These are phyloP conservation scores for Syncephalis fuscata DNA, from an alignment of 371 early-diverging fungal genomes.

Conservation along the genomic window DNA sequence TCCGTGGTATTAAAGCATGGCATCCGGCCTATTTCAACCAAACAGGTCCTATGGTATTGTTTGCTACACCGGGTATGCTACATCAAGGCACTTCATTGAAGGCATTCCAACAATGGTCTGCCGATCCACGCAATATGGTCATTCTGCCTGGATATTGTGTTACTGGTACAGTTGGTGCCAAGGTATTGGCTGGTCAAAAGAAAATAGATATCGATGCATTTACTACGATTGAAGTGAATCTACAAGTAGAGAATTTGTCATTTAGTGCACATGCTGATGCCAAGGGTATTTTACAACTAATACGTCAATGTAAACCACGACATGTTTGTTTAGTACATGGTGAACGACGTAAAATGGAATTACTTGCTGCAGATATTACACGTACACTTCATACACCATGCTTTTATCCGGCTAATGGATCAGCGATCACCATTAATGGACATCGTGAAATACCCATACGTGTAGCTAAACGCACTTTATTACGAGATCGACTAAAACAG, in stretches of 20 bases:
- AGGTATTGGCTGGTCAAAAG: constrained; percentile 82
- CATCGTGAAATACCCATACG: too few relatives aligned
- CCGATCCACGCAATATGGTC: constrained; percentile 78
- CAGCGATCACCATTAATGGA: constrained; percentile 36
- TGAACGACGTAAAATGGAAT: constrained; percentile 81
- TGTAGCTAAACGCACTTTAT: too few relatives aligned
- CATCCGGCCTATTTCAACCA: constrained; percentile 42
- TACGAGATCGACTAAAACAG: too few relatives aligned
- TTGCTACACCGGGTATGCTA: constrained; percentile 94
- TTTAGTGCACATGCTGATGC: constrained; percentile 99
- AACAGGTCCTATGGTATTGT: constrained; percentile 82
- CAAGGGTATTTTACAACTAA: constrained; percentile 94
- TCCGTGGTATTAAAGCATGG: constrained; percentile 80
- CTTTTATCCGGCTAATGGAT: constrained; percentile 82
- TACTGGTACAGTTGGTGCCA: constrained; percentile 89
- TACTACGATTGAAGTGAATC: constrained; percentile 64
- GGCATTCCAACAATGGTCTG: constrained; percentile 81
- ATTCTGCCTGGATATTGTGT: constrained; percentile 92
- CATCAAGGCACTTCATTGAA: constrained; percentile 68
- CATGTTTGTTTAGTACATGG: constrained; percentile 99
- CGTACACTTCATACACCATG: constrained; percentile 72
- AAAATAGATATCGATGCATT: constrained; percentile 61
- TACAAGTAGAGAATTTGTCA: constrained; percentile 88
- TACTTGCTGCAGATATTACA: constrained; percentile 66
- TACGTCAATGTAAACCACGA: constrained; percentile 79